Conservation (phyloP, 441 rosid species). For the Jatropha podagrica region DNA sequence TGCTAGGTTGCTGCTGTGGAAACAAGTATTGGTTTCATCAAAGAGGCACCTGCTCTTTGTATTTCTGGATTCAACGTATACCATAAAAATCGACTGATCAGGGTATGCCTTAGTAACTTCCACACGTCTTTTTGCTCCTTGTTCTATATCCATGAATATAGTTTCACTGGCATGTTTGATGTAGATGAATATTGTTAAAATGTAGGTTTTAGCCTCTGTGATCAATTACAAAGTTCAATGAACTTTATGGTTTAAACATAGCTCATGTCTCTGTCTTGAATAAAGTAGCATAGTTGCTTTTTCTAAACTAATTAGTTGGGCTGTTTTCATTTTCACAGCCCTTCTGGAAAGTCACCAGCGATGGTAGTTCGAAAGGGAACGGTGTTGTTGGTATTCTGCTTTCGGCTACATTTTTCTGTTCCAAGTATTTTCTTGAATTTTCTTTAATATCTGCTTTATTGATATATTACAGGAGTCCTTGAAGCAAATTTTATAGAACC, state of each 20-base stretch:
- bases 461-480: slow-evolving; percentile 63
- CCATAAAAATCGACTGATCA: slow-evolving; percentile 93
- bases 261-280: not conserved
- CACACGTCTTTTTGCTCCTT: slow-evolving; percentile 2
- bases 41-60: slow-evolving; percentile 65
- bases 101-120: slow-evolving; percentile 45
- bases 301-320: slow-evolving; percentile 17
- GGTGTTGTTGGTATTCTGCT: slow-evolving; percentile 75
- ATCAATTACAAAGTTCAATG: slow-evolving; percentile 2
- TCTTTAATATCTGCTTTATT: slow-evolving; percentile 23
- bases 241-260: not conserved
- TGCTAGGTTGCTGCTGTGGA: slow-evolving; percentile 53
- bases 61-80: slow-evolving; percentile 78
- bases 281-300: slow-evolving; percentile 13
- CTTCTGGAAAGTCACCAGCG: slow-evolving; percentile 76
- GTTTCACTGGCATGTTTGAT: not conserved
- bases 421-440: slow-evolving; percentile 12
- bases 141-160: not conserved
- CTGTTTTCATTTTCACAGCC: slow-evolving; percentile 56
- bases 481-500: slow-evolving; percentile 98
- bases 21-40: slow-evolving; percentile 78
- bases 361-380: slow-evolving; percentile 54
- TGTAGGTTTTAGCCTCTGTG: not conserved
- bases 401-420: slow-evolving; percentile 17
- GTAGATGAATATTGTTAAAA: not conserved